Evolutionary conservation across 352 stramenopile genomes (phyloP).

Genomic region (Phytopythium kandeliae): DNA sequence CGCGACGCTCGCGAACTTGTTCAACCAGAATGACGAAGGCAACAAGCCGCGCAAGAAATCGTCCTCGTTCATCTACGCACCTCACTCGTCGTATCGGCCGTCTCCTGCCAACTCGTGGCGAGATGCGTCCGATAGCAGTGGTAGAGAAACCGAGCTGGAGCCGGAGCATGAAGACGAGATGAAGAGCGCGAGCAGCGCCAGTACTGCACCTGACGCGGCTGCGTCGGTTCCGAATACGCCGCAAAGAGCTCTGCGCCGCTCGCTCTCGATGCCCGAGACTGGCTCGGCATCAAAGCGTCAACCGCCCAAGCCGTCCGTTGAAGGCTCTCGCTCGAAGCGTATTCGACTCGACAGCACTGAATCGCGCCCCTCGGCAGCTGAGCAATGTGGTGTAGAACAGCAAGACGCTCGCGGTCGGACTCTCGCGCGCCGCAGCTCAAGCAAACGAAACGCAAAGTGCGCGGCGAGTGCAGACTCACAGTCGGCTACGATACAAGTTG

Average conservation of each 20-base stretch:
- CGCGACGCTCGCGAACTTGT: slow-evolving; percentile 49
- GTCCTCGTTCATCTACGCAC: slow-evolving; percentile 3
- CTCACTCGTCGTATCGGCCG: slow-evolving; percentile 17
- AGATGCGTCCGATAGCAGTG: slow-evolving; percentile 38
- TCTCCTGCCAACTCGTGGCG: slow-evolving; percentile 21
- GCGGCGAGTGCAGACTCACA: not conserved
- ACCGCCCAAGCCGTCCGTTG: slow-evolving; percentile 1
- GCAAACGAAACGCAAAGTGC: not conserved
- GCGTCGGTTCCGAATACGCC: not conserved
- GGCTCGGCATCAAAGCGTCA: slow-evolving; percentile 12
- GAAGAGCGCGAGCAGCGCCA: not conserved
- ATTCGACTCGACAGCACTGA: slow-evolving; percentile 9
- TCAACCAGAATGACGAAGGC: slow-evolving; percentile 19
- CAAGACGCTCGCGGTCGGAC: not conserved
- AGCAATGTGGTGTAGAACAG: not conserved
- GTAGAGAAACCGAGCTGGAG: slow-evolving; percentile 61
- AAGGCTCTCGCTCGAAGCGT: slow-evolving; percentile 12
- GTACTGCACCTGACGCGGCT: not conserved
- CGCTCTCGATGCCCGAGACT: slow-evolving; percentile 16
- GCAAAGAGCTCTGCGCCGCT: slow-evolving; percentile 9
- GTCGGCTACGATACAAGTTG: not conserved
- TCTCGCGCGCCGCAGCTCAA: not conserved
- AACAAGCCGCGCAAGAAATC: slow-evolving; percentile 1
- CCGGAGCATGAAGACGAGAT: slow-evolving; percentile 30
- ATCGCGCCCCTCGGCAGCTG: not conserved